Conservation (phyloP, 129 eudicot genomes). For the Lonicera japonica region DNA sequence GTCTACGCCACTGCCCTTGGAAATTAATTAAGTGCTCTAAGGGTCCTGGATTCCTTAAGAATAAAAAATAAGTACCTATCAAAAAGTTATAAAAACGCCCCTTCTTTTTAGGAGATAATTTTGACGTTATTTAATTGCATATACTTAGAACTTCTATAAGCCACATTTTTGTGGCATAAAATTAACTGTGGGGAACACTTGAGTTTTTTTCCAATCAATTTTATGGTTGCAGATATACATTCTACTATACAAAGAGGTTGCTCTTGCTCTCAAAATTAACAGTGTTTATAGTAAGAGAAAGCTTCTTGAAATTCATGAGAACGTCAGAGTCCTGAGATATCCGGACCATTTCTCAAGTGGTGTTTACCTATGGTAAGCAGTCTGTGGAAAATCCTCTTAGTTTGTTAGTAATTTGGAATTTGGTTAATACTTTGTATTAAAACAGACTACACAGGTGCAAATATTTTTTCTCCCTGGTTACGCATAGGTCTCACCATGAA, state of each 20-base stretch:
- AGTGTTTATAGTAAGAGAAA: conserved; percentile 90
- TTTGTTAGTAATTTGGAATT: conserved; percentile 14
- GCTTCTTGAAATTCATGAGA: conserved; percentile 81
- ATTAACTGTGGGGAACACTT: neutral
- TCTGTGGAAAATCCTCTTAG: neutral
- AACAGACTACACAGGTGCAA: conserved; percentile 12
- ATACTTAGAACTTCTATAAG: no score
- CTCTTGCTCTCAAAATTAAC: conserved; percentile 89
- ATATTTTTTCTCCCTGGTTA: conserved; percentile 6
- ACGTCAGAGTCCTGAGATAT: conserved; percentile 83
- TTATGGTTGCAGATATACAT: conserved; percentile 65
- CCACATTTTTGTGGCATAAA: no score
- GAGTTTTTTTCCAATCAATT: neutral
- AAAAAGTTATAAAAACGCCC: no score
- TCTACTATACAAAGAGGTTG: conserved; percentile 91
- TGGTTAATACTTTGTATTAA: conserved; percentile 3
- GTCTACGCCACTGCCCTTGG: no score
- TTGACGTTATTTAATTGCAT: no score
- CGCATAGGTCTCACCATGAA: conserved; percentile 93
- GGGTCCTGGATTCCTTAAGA: no score
- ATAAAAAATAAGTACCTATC: no score
- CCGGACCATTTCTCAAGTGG: conserved; percentile 97
- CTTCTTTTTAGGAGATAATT: no score
- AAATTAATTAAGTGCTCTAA: no score
- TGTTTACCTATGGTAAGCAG: conserved; percentile 82